phyloP scores from a whole-genome alignment of 768 basidiomycete species.

The Clavulina sp. region DNA sequence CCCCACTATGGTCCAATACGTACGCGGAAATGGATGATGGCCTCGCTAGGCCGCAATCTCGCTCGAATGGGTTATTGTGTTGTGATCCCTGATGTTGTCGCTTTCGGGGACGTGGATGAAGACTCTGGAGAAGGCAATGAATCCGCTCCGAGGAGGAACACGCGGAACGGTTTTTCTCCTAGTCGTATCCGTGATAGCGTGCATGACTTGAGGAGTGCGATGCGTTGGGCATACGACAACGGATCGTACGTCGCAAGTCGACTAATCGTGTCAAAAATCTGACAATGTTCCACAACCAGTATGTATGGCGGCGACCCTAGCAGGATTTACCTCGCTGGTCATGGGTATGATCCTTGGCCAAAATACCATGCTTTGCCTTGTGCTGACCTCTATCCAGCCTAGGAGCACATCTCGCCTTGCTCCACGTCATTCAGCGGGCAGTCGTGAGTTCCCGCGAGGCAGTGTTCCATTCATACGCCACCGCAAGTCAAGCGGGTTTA shows the following conservation, averaged over 20 bases:
- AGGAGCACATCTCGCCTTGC: conserved; percentile 11
- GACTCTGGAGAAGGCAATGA: background rate
- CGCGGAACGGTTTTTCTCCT: background rate
- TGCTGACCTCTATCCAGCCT: conserved; percentile 1
- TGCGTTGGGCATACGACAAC: conserved; percentile 7
- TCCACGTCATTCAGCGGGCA: conserved; percentile 10
- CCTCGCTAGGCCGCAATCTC: conserved; percentile 8
- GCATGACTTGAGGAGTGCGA: conserved; percentile 7
- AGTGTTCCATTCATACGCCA: background rate
- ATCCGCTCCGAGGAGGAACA: background rate
- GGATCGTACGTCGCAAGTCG: background rate
- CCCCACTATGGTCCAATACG: conserved; percentile 8
- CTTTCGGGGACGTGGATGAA: background rate
- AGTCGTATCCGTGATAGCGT: conserved; percentile 5
- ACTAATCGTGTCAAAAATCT: background rate
- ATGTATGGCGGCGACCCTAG: conserved; percentile 11
- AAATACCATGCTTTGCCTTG: background rate
- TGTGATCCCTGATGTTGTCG: conserved; percentile 9
- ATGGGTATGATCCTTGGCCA: conserved; percentile 3
- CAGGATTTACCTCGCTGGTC: conserved; percentile 10
- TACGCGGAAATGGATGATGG: conserved; percentile 9
- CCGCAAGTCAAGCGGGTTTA: background rate
- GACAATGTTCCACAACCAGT: background rate
- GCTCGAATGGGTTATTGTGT: conserved; percentile 7
- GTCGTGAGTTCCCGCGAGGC: conserved; percentile 10